These are phyloP conservation scores for Hymenoscyphus albidus DNA, from an alignment of 2,329 filamentous ascomycete genomes.

Conservation along the genomic window DNA sequence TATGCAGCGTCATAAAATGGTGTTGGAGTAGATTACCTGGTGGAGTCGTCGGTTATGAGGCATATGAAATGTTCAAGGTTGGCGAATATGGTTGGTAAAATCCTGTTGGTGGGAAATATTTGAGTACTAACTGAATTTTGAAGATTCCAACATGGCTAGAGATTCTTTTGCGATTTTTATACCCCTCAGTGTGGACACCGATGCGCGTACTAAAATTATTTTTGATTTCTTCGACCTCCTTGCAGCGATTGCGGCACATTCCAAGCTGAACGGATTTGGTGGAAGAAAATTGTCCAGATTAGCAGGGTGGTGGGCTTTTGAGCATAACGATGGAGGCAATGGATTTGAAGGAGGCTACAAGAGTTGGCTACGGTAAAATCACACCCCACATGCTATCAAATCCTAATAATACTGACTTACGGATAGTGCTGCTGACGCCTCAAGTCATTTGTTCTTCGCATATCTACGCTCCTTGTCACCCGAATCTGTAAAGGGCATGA, in stretches of 20 bases:
- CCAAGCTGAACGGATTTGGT: constrained; percentile 87
- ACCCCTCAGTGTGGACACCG: constrained; percentile 85
- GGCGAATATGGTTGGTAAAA: constrained; percentile 74
- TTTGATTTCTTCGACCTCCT: constrained; percentile 96
- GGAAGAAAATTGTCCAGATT: constrained; percentile 91
- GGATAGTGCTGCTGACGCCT: constrained; percentile 81
- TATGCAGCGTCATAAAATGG: constrained; percentile 95
- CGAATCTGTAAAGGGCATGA: constrained; percentile 63
- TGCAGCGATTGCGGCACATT: constrained; percentile 84
- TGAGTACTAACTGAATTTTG: constrained; percentile 18
- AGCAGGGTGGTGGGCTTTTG: constrained; percentile 98
- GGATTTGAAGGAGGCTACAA: constrained; percentile 95
- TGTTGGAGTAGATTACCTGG: constrained; percentile 92
- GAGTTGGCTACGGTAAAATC: constrained; percentile 70
- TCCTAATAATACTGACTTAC: constrained; percentile 1
- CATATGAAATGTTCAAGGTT: constrained; percentile 91
- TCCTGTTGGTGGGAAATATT: neutral
- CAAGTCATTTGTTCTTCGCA: constrained; percentile 96
- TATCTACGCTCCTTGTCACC: constrained; percentile 88
- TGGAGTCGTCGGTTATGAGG: constrained; percentile 94
- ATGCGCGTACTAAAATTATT: constrained; percentile 80
- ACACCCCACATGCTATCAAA: neutral
- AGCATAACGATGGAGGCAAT: constrained; percentile 78
- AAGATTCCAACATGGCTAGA: constrained; percentile 86
- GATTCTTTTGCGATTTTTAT: constrained; percentile 97